These are phyloP conservation scores for Ascomycota sp. DNA, from an alignment of 2,329 filamentous ascomycete genomes.

Conservation along the genomic window DNA sequence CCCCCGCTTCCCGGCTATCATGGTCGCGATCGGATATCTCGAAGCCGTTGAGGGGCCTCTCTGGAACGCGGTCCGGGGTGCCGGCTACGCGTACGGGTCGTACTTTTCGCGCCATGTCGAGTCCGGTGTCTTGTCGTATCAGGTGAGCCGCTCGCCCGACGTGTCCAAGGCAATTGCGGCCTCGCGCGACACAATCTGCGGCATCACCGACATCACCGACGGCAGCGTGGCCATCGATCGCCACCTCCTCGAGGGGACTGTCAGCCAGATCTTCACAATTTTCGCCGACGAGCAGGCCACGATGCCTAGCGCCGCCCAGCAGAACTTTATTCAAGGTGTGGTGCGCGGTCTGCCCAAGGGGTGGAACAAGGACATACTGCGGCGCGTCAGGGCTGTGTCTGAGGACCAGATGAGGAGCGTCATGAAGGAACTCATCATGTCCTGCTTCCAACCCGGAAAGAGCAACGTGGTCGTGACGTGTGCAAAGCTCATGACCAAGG, in stretches of 20 bases:
- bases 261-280: constrained; percentile 69
- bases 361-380: constrained; percentile 59
- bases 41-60: constrained; percentile 86
- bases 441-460: constrained; percentile 59
- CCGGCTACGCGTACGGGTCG: constrained; percentile 79
- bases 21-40: constrained; percentile 79
- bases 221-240: constrained; percentile 56
- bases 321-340: constrained; percentile 68
- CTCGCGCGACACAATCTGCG: constrained; percentile 52
- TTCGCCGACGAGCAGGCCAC: constrained; percentile 82
- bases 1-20: constrained; percentile 58
- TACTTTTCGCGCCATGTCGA: constrained; percentile 61
- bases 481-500: constrained; percentile 66
- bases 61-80: constrained; percentile 83
- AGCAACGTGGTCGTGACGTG: constrained; percentile 81
- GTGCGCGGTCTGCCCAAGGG: constrained; percentile 55
- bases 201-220: constrained; percentile 51
- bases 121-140: constrained; percentile 62
- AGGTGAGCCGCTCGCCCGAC: constrained; percentile 78
- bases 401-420: constrained; percentile 57
- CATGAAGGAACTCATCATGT: constrained; percentile 55
- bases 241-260: constrained; percentile 70
- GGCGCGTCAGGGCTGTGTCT: constrained; percentile 54
- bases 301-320: constrained; percentile 60
- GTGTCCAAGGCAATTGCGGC: constrained; percentile 69